These are phyloP conservation scores for Syzygium oleosum DNA, from an alignment of 345 rosid species.

Conservation along the genomic window DNA sequence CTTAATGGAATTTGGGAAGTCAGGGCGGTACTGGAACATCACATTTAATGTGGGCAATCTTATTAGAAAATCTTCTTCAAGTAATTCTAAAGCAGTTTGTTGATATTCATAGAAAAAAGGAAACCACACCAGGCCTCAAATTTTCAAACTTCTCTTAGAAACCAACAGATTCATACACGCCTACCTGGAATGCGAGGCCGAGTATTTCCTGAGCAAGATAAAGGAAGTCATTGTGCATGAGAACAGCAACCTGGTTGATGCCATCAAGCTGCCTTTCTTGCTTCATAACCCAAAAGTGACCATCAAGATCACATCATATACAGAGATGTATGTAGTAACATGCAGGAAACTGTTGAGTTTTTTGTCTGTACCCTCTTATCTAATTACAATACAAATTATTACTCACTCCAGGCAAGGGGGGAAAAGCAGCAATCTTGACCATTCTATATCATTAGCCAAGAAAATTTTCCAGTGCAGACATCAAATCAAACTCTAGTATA, in stretches of 20 bases:
- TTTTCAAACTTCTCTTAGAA: not conserved
- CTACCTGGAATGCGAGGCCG: slow-evolving; percentile 92
- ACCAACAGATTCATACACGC: slow-evolving; percentile 1
- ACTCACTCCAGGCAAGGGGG: not conserved
- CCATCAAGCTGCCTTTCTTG: slow-evolving; percentile 88
- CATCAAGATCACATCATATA: slow-evolving; percentile 5
- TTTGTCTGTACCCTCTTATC: not conserved
- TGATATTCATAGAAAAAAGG: not conserved
- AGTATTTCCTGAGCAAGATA: slow-evolving; percentile 83
- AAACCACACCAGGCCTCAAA: not conserved
- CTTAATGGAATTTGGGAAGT: slow-evolving; percentile 68
- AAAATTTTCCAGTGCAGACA: not conserved
- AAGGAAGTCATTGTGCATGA: slow-evolving; percentile 89
- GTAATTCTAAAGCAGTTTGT: not conserved
- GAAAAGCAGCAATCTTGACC: not conserved
- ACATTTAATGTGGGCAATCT: not conserved
- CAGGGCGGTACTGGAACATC: slow-evolving; percentile 63
- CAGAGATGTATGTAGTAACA: not conserved
- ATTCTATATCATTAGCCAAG: not conserved
- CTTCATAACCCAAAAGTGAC: slow-evolving; percentile 53
- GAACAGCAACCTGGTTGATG: slow-evolving; percentile 83
- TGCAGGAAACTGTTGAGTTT: not conserved
- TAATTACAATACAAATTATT: not conserved
- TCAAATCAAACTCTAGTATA: not conserved
- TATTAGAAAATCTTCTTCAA: not conserved